A percentile compares a stretch with the other conserved stretches of the same genome.
Evolutionary conservation across 73 alveolate species (phyloP).

Genomic region (Blepharisma stoltei): DNA sequence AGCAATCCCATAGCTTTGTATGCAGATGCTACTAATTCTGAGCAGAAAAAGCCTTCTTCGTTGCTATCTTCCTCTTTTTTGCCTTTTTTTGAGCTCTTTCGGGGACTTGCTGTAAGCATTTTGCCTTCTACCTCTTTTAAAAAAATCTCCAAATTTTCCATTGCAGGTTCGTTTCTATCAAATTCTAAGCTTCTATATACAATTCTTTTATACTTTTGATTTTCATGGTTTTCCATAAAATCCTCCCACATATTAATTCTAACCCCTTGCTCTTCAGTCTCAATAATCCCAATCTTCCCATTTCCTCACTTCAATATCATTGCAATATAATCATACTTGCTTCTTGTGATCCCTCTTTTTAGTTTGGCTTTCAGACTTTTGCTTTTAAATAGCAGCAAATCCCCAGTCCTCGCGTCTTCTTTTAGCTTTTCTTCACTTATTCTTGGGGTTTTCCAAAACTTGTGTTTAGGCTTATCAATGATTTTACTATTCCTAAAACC

Average conservation of each 20-base stretch:
- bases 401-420: conserved; percentile 86
- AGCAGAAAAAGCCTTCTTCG: conserved; percentile 42
- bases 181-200: conserved; percentile 56
- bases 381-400: conserved; percentile 79
- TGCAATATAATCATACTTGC: conserved; percentile 88
- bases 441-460: conserved; percentile 39
- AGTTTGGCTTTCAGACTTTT: conserved; percentile 57
- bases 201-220: conserved; percentile 48
- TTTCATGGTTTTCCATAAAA: conserved; percentile 61
- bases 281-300: conserved; percentile 54
- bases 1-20: conserved; percentile 37
- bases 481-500: neutral
- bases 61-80: conserved; percentile 31
- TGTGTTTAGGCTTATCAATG: neutral
- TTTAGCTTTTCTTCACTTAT: conserved; percentile 43
- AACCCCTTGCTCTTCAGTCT: conserved; percentile 65
- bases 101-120: conserved; percentile 33
- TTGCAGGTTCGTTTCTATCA: conserved; percentile 36
- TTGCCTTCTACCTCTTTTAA: conserved; percentile 35
- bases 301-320: conserved; percentile 49
- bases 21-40: conserved; percentile 48
- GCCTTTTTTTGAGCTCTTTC: conserved; percentile 35
- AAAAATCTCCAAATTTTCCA: conserved; percentile 48
- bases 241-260: conserved; percentile 64
- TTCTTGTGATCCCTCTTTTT: conserved; percentile 75